These are phyloP conservation scores for Ganoderma multipileum DNA, from an alignment of 1,284 basidiomycete species.

Conservation along the genomic window DNA sequence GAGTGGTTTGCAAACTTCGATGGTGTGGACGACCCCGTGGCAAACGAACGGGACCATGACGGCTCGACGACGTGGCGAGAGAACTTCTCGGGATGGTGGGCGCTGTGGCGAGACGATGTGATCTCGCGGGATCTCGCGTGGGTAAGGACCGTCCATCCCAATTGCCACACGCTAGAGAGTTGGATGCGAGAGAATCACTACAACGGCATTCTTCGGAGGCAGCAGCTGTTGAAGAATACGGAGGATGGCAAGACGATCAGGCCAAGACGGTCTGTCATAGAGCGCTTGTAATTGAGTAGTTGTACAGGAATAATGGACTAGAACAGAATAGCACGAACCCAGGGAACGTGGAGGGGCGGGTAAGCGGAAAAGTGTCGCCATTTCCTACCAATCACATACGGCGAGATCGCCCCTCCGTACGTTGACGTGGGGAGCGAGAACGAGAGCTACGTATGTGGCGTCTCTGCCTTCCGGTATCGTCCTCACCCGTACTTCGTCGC, in stretches of 20 bases:
- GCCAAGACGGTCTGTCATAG: conserved; percentile 16
- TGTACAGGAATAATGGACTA: neutral
- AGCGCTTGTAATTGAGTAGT: conserved; percentile 11
- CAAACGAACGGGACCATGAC: conserved; percentile 33
- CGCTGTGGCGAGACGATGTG: conserved; percentile 48
- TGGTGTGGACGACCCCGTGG: conserved; percentile 44
- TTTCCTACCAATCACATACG: conserved; percentile 4
- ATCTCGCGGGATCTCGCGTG: conserved; percentile 51
- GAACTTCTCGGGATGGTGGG: conserved; percentile 52
- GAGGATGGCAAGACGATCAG: conserved; percentile 30
- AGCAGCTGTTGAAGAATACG: conserved; percentile 27
- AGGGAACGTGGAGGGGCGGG: neutral
- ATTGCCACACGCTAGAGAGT: conserved; percentile 32
- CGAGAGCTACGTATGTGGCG: conserved; percentile 25
- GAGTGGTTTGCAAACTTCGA: conserved; percentile 48
- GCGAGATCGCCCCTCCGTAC: conserved; percentile 3
- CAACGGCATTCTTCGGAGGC: conserved; percentile 20
- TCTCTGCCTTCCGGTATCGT: neutral
- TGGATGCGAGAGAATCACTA: conserved; percentile 39
- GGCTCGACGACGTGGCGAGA: conserved; percentile 45
- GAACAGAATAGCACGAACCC: neutral
- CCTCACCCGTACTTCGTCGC: neutral
- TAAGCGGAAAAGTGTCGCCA: neutral
- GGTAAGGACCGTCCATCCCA: conserved; percentile 47
- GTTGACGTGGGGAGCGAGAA: conserved; percentile 30